Conservation (phyloP, 768 basidiomycete species). For the Agrocybe chaxingu region DNA sequence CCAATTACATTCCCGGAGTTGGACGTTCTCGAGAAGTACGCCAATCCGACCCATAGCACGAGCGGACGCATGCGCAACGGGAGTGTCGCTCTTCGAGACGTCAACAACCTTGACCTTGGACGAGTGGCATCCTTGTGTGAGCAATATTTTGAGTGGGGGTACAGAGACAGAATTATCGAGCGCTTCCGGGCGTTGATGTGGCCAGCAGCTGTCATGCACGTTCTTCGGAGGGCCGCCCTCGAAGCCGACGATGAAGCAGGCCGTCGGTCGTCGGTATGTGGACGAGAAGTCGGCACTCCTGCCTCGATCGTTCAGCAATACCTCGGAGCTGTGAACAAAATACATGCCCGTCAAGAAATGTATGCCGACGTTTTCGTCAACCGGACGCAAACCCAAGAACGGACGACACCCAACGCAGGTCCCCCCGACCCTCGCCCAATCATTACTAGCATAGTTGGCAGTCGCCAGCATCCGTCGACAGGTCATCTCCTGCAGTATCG, state of each 20-base stretch:
- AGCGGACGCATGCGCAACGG: background rate
- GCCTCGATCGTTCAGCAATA: constrained; percentile 17
- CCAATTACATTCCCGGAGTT: constrained; percentile 53
- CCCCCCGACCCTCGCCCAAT: constrained; percentile 32
- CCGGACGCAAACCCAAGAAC: constrained; percentile 9
- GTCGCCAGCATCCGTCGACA: constrained; percentile 54
- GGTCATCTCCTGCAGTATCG: constrained; percentile 60
- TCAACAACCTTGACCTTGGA: constrained; percentile 44
- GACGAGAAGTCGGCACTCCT: constrained; percentile 18
- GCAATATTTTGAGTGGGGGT: constrained; percentile 70
- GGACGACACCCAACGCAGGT: constrained; percentile 23
- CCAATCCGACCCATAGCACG: constrained; percentile 20
- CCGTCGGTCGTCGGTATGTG: background rate
- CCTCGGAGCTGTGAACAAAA: constrained; percentile 10
- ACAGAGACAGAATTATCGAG: constrained; percentile 56
- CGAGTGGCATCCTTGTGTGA: constrained; percentile 60
- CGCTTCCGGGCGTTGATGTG: constrained; percentile 66
- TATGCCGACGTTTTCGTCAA: constrained; percentile 25
- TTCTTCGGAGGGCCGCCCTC: constrained; percentile 49
- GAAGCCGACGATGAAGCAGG: constrained; percentile 31
- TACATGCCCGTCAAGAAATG: constrained; percentile 4
- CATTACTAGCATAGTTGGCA: constrained; percentile 38
- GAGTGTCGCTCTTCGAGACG: constrained; percentile 23
- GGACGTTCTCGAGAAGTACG: constrained; percentile 57
- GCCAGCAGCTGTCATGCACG: constrained; percentile 54